Conservation (phyloP, 73 alveolate species). For the Paramecium biaurelia region DNA sequence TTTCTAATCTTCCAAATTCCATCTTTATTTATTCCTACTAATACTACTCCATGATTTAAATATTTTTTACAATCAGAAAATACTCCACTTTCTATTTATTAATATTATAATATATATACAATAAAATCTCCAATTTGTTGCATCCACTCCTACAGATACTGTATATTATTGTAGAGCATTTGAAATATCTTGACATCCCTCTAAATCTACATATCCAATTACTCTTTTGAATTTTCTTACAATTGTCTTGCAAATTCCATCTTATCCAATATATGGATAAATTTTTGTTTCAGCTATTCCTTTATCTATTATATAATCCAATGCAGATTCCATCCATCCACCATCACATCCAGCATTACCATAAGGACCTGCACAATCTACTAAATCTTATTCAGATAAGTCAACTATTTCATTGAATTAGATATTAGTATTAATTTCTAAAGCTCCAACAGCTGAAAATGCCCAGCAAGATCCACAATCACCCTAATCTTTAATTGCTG, state of each 20-base stretch:
- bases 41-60: constrained; percentile 63
- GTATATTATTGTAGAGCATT: constrained; percentile 11
- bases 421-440: constrained; percentile 74
- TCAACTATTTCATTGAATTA: constrained; percentile 48
- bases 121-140: constrained; percentile 56
- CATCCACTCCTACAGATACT: constrained; percentile 65
- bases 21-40: constrained; percentile 46
- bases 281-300: constrained; percentile 58
- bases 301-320: constrained; percentile 29
- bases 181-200: background rate
- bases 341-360: constrained; percentile 83
- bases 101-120: background rate
- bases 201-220: constrained; percentile 48
- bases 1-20: constrained; percentile 57
- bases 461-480: constrained; percentile 90
- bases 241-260: background rate
- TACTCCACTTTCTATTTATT: constrained; percentile 41
- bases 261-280: constrained; percentile 68
- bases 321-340: constrained; percentile 67
- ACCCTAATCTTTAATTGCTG: constrained; percentile 71
- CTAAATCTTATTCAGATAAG: constrained; percentile 65
- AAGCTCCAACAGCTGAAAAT: constrained; percentile 82
- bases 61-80: constrained; percentile 20
- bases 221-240: constrained; percentile 21
- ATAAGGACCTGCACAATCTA: constrained; percentile 75